phyloP scores from a whole-genome alignment of 768 basidiomycete species.

The Lyophyllum semitale region DNA sequence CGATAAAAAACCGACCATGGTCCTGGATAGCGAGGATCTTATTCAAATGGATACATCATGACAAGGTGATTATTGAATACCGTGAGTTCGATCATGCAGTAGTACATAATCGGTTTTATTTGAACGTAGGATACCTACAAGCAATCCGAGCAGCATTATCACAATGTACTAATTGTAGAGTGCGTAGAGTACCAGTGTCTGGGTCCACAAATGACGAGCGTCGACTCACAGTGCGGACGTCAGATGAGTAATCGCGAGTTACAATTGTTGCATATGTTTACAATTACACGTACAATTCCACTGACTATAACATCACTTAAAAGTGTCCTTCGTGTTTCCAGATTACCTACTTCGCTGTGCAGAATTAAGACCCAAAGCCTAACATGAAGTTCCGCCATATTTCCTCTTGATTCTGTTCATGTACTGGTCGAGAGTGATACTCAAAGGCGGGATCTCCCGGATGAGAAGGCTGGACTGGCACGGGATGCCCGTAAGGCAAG shows the following conservation, averaged over 20 bases:
- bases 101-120: too few species aligned
- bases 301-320: background rate
- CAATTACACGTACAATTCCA: background rate
- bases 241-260: too few species aligned
- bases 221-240: too few species aligned
- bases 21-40: slow-evolving; percentile 45
- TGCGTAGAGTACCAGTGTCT: too few species aligned
- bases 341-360: background rate
- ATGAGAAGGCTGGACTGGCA: background rate
- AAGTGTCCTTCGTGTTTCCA: background rate
- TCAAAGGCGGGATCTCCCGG: background rate
- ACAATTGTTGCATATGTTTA: background rate
- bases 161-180: too few species aligned
- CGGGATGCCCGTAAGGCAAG: slow-evolving; percentile 5
- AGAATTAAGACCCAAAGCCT: slow-evolving; percentile 25
- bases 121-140: background rate
- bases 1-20: slow-evolving; percentile 33
- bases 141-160: background rate
- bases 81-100: background rate
- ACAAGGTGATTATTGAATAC: background rate
- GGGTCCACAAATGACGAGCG: too few species aligned
- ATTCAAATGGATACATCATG: slow-evolving; percentile 53
- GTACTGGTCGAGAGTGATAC: slow-evolving; percentile 9
- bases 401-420: slow-evolving; percentile 34
- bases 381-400: slow-evolving; percentile 39